Evolutionary conservation across 305 asterid species (phyloP).

Genomic region (Coffea humblotiana): DNA sequence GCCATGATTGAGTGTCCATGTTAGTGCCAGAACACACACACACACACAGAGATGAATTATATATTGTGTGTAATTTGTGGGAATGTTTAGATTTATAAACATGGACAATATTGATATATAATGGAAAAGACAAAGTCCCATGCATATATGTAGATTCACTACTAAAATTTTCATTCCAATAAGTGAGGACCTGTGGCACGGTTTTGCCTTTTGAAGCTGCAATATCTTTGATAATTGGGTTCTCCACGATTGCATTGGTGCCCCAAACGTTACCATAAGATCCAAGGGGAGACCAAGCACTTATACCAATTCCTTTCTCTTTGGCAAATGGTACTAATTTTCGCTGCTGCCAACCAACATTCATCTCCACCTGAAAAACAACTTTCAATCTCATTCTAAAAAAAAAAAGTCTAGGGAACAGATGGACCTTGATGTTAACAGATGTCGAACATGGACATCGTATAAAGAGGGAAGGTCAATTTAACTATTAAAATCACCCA

Average conservation of each 20-base stretch:
- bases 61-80: too few relatives aligned
- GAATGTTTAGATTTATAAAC: too few relatives aligned
- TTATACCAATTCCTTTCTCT: conserved; percentile 21
- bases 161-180: not conserved
- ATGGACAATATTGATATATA: too few relatives aligned
- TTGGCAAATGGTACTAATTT: conserved; percentile 24
- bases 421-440: not conserved
- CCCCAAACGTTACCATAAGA: conserved; percentile 22
- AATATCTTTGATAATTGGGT: conserved; percentile 16
- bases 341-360: conserved; percentile 30
- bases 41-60: too few relatives aligned
- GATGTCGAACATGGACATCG: too few relatives aligned
- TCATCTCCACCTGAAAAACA: conserved; percentile 27
- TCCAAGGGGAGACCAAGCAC: conserved; percentile 37
- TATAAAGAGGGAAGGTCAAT: too few relatives aligned
- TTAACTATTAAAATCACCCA: too few relatives aligned
- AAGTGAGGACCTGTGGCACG: conserved; percentile 24
- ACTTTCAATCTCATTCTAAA: not conserved
- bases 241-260: conserved; percentile 14
- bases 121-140: too few relatives aligned
- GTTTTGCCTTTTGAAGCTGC: conserved; percentile 22
- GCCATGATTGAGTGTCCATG: not conserved
- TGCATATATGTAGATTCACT: not conserved
- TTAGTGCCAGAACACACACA: not conserved
- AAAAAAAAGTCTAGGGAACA: not conserved